Conservation (phyloP, 495 filamentous ascomycete species). For the Lepraria neglecta region DNA sequence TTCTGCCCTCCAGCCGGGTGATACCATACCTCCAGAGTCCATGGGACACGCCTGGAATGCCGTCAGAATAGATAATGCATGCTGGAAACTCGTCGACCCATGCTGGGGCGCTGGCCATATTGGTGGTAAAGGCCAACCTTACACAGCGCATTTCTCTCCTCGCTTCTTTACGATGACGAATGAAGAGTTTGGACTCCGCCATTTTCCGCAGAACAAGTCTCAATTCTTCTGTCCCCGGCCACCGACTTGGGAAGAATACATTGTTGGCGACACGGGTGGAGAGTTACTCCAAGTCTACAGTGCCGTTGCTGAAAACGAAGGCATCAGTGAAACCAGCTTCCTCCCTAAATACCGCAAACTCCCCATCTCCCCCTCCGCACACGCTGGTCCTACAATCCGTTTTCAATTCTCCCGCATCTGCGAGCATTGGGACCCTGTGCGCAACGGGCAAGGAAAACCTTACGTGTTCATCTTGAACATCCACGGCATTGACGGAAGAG, state of each 20-base stretch:
- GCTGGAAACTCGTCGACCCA: conserved; percentile 86
- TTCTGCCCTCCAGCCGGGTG: conserved; percentile 44
- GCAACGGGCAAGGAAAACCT: conserved; percentile 55
- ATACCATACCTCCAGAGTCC: conserved; percentile 52
- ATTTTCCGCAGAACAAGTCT: conserved; percentile 64
- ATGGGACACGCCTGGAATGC: conserved; percentile 87
- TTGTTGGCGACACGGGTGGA: conserved; percentile 44
- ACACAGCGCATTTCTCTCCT: conserved; percentile 62
- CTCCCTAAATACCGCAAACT: conserved; percentile 54
- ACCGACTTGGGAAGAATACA: conserved; percentile 72
- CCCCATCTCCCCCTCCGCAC: conserved; percentile 42
- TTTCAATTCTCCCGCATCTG: conserved; percentile 75
- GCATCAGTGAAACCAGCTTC: conserved; percentile 56
- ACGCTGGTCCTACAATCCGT: conserved; percentile 45
- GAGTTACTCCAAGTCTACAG: conserved; percentile 48
- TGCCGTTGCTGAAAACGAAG: conserved; percentile 50
- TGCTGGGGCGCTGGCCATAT: conserved; percentile 86
- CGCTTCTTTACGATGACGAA: conserved; percentile 72
- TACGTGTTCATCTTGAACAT: conserved; percentile 61
- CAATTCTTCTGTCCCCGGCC: conserved; percentile 61
- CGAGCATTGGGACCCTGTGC: conserved; percentile 67
- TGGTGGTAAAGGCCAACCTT: conserved; percentile 45
- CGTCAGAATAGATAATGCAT: conserved; percentile 72
- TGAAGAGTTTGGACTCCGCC: conserved; percentile 68
- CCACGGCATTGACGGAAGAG: conserved; percentile 57